Conservation (phyloP, 2,329 filamentous ascomycete species). For the Taxawa tesnikishii region DNA sequence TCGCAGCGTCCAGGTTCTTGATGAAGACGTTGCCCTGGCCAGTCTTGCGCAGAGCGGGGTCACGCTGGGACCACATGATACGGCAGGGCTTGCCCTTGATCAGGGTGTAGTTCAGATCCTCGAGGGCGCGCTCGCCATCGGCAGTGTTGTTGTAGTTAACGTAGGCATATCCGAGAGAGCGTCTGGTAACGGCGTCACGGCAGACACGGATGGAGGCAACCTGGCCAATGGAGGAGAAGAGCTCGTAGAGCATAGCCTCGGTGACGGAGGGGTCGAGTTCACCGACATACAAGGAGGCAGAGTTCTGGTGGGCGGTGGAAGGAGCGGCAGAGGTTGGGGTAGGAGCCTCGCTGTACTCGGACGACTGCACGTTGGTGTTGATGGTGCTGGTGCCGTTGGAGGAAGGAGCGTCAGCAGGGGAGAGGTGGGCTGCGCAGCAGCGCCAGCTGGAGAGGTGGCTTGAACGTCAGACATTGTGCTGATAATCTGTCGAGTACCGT, state of each 20-base stretch:
- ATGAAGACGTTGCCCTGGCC: conserved; percentile 99
- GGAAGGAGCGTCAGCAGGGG: conserved; percentile 40
- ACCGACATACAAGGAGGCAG: conserved; percentile 95
- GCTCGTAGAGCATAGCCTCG: conserved; percentile 99
- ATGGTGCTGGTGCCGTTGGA: conserved; percentile 41
- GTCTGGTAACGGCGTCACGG: conserved; percentile 95
- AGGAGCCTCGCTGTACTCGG: conserved; percentile 53
- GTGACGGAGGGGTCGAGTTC: conserved; percentile 97
- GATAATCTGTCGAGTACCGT: too few relatives aligned
- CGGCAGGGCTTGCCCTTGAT: conserved; percentile 99
- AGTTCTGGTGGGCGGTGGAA: conserved; percentile 60
- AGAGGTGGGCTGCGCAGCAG: conserved; percentile 62
- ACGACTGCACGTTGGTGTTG: conserved; percentile 60
- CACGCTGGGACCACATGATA: conserved; percentile 99
- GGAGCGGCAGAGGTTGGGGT: conserved; percentile 60
- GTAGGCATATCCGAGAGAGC: conserved; percentile 97
- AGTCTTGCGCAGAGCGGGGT: conserved; percentile 97
- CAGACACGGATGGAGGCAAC: conserved; percentile 99
- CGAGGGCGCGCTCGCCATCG: conserved; percentile 94
- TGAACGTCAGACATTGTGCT: conserved; percentile 29
- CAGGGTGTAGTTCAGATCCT: conserved; percentile 98
- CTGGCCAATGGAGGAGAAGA: conserved; percentile 98
- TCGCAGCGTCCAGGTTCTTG: conserved; percentile 97
- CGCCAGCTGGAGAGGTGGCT: conserved; percentile 45
- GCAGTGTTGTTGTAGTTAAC: conserved; percentile 99